These are phyloP conservation scores for Pleurotus tuber-regium DNA, from an alignment of 768 basidiomycete genomes.

Conservation along the genomic window DNA sequence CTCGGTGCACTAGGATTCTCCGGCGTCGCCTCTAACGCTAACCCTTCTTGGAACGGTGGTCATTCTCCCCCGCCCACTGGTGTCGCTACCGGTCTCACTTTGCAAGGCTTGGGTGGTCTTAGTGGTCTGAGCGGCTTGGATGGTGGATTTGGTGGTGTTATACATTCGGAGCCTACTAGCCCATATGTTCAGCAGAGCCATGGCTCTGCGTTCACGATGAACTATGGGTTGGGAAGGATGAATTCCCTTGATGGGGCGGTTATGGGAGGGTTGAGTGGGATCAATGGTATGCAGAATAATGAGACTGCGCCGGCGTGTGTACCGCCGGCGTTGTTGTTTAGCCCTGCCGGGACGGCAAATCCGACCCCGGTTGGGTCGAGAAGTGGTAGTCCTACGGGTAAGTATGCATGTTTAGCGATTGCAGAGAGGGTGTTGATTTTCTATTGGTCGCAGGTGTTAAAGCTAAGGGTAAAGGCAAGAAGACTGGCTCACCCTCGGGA, in stretches of 20 bases:
- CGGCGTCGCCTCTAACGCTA: neutral
- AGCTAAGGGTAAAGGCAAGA: slow-evolving; percentile 8
- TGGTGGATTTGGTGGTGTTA: neutral
- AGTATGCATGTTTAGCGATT: neutral
- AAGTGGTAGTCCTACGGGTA: slow-evolving; percentile 23
- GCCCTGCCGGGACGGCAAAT: slow-evolving; percentile 6
- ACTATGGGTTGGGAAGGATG: slow-evolving; percentile 2
- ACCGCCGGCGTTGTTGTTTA: slow-evolving; percentile 62
- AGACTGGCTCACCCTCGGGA: neutral
- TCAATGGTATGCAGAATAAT: slow-evolving; percentile 1
- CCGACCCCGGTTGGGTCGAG: slow-evolving; percentile 35
- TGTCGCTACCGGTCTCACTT: neutral
- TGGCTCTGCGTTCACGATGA: slow-evolving; percentile 1
- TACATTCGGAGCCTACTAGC: slow-evolving; percentile 7
- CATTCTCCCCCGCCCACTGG: neutral
- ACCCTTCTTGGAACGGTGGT: neutral
- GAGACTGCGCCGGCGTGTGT: slow-evolving; percentile 40
- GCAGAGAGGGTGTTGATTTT: neutral
- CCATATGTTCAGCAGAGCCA: slow-evolving; percentile 6
- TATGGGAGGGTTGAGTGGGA: neutral
- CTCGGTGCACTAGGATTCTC: neutral
- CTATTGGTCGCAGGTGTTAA: neutral
- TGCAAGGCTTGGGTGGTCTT: too few species aligned
- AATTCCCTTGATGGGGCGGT: slow-evolving; percentile 6
- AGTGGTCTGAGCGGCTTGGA: neutral